These are phyloP conservation scores for Gomphus bonarii DNA, from an alignment of 1,284 basidiomycete species.

Conservation along the genomic window DNA sequence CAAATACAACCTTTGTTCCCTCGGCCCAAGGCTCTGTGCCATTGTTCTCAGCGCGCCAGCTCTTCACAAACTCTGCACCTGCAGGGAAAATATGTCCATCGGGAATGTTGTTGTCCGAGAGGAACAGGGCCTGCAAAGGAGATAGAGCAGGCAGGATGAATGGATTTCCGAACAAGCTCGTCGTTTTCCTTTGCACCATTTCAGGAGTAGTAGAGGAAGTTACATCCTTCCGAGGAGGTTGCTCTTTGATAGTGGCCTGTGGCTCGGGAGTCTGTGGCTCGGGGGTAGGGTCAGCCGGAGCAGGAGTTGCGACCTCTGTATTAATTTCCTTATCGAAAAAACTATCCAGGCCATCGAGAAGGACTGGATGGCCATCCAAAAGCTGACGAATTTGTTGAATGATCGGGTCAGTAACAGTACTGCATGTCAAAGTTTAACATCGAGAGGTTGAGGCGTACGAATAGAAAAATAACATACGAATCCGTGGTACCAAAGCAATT, in stretches of 20 bases:
- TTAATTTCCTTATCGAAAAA: neutral
- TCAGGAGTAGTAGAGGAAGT: neutral
- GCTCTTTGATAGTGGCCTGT: neutral
- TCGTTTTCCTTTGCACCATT: conserved; percentile 2
- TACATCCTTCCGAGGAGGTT: neutral
- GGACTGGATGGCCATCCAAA: neutral
- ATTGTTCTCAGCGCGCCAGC: conserved; percentile 64
- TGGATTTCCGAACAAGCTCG: neutral
- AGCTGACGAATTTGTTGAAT: neutral
- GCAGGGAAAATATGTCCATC: conserved; percentile 73
- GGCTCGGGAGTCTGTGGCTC: neutral
- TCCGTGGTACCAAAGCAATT: neutral
- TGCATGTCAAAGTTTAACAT: neutral
- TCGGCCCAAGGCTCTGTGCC: conserved; percentile 58
- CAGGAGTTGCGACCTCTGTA: neutral
- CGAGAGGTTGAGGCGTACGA: too few species aligned
- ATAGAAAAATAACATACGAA: neutral
- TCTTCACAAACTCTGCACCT: conserved; percentile 77
- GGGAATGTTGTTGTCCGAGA: conserved; percentile 59
- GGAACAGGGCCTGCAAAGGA: conserved; percentile 40
- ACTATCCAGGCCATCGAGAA: neutral
- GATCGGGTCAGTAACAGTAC: neutral
- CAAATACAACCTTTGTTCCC: conserved; percentile 53
- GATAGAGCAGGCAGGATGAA: neutral
- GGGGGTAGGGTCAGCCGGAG: neutral